Base-by-base conservation (phyloP, 108 stramenopile species). In the Pseudonitzschia delicatissima region DNA sequence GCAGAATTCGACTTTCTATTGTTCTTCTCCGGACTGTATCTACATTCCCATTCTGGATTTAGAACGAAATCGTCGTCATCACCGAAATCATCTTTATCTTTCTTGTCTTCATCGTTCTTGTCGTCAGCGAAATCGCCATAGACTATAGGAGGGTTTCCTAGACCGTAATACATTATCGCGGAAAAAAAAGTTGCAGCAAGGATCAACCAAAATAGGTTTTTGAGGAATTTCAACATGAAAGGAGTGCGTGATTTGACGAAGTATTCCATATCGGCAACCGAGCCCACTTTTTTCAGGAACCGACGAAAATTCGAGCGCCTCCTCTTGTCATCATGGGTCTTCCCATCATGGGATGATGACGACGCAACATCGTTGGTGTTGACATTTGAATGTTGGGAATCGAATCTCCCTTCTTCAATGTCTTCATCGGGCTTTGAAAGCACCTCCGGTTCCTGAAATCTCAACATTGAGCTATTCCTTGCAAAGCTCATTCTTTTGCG, bases 181-280 rank as follows among this genome's bases (percentile, higher is more conserved):
- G 60, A 20, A 15, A 36, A 39, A 40, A 29, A 5, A 20, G 26
- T 42, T 26, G 37, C 36, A 23, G 27, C 0, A 21, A 61, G 37
- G 21, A 61, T 18, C 17, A 61, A 18, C 60, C 60, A 61, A 12
- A 8, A 25, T 7, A 61, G 26, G 21, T 37, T 42, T 40, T 42
- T n/a, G 36, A 61, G 37, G 40, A 26, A 61, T 5, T 5, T 20
- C 39, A 27, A 3, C 4, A 40, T 36, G 5, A 37, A 36, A 25
- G 60, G 39, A 61, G 15, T 29, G 32, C 60, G 60, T 26, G 60
- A 18, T 42, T 25, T 61, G 4, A 61, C 23, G 25, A 61, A 61
- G 12, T 26, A 37, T 37, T 42, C 37, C 4, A 40, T 40, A 15
- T 61, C 26, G 18, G n/a, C 1, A 61, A 61, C 34, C 60, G 40